These are phyloP conservation scores for Coemansia sp. DNA, from an alignment of 192 early-diverging fungal species.

Conservation along the genomic window DNA sequence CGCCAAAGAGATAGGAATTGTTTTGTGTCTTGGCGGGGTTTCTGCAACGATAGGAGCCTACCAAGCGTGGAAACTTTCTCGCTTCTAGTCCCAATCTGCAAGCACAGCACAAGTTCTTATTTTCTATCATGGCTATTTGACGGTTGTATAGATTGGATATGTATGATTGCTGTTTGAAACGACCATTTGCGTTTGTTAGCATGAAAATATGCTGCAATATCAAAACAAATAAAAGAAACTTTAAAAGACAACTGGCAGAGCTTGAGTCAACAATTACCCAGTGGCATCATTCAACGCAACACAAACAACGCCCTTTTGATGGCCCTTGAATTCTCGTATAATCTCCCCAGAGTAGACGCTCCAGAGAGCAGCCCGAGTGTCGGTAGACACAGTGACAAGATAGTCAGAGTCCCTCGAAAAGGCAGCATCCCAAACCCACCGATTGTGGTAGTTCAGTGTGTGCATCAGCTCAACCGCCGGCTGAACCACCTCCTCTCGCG, in stretches of 20 bases:
- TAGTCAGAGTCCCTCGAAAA: constrained; percentile 53
- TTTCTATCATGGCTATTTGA: background rate
- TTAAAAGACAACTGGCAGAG: background rate
- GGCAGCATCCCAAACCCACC: constrained; percentile 57
- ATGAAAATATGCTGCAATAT: too few relatives aligned
- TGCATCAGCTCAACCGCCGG: constrained; percentile 41
- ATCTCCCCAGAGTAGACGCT: constrained; percentile 34
- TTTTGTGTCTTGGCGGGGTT: constrained; percentile 43
- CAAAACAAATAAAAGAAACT: too few relatives aligned
- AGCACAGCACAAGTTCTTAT: too few relatives aligned
- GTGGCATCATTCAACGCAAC: constrained; percentile 55
- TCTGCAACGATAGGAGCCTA: constrained; percentile 35
- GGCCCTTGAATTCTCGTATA: constrained; percentile 56
- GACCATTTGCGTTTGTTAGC: too few relatives aligned
- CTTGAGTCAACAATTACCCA: background rate
- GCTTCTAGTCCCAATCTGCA: background rate
- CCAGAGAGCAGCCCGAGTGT: constrained; percentile 52
- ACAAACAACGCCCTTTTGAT: constrained; percentile 49
- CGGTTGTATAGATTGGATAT: background rate
- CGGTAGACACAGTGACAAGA: constrained; percentile 53
- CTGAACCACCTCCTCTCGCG: constrained; percentile 21
- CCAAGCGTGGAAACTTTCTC: constrained; percentile 31
- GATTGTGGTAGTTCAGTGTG: constrained; percentile 38
- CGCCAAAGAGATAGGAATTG: constrained; percentile 42
- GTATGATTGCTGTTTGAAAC: background rate